Conservation (phyloP, 306 rosid genomes). For the Quercus cerris region DNA sequence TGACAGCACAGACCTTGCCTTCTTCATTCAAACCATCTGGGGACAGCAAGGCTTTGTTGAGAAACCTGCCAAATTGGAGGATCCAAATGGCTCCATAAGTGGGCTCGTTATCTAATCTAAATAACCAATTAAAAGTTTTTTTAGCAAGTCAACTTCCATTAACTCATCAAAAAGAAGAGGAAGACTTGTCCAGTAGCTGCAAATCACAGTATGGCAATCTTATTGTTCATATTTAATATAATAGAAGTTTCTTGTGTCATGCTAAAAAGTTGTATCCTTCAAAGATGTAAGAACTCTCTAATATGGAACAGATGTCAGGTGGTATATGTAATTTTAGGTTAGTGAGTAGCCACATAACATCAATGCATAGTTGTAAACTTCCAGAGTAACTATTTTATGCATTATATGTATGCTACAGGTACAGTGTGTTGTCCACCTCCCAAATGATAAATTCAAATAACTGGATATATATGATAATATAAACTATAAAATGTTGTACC, state of each 20-base stretch:
- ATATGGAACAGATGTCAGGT: not conserved
- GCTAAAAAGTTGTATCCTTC: not conserved
- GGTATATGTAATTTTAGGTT: not conserved
- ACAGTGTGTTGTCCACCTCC: too few relatives aligned
- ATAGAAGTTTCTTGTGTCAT: too few relatives aligned
- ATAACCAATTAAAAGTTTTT: not conserved
- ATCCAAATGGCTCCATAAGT: not conserved
- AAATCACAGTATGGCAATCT: not conserved
- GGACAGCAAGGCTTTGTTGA: not conserved
- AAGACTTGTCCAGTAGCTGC: not conserved
- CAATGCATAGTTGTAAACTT: not conserved
- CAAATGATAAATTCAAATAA: too few relatives aligned
- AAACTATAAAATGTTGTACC: too few relatives aligned
- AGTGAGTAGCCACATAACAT: not conserved
- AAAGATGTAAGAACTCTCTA: not conserved
- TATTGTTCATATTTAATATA: too few relatives aligned
- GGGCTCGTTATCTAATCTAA: not conserved
- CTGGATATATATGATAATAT: too few relatives aligned
- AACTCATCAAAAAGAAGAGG: not conserved
- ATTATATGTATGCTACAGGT: too few relatives aligned
- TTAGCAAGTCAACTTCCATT: not conserved
- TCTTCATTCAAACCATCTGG: slow-evolving; percentile 21
- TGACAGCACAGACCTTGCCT: slow-evolving; percentile 10
- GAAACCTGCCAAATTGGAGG: not conserved
- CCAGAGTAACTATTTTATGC: too few relatives aligned